Evolutionary conservation across 768 basidiomycete genomes (phyloP).

Genomic region (Macrolepiota fuliginosa): DNA sequence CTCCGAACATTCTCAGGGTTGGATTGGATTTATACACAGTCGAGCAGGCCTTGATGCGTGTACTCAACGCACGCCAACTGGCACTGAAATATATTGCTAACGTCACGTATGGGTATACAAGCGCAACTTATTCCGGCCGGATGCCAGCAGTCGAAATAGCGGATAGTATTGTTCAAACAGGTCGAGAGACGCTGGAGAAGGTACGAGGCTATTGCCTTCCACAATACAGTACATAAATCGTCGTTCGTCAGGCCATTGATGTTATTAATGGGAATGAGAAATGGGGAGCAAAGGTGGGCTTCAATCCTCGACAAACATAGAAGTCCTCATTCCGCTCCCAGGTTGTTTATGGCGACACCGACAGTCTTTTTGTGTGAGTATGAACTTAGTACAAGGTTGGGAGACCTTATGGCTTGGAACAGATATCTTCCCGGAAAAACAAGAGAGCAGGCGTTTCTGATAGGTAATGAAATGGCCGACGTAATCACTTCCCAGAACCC

Average conservation of each 20-base stretch:
- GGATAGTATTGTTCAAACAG: slow-evolving; percentile 96
- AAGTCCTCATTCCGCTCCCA: slow-evolving; percentile 17
- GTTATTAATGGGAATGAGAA: slow-evolving; percentile 71
- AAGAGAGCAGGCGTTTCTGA: slow-evolving; percentile 89
- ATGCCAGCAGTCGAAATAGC: slow-evolving; percentile 99
- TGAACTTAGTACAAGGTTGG: not conserved
- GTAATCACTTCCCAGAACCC: slow-evolving; percentile 85
- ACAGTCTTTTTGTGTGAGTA: slow-evolving; percentile 82
- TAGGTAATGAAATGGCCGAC: slow-evolving; percentile 92
- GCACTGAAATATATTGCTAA: slow-evolving; percentile 93
- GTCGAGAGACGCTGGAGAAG: slow-evolving; percentile 93
- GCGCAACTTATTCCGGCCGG: slow-evolving; percentile 90
- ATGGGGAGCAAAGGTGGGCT: slow-evolving; percentile 74
- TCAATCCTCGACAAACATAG: not conserved
- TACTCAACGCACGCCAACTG: slow-evolving; percentile 89
- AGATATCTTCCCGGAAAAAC: slow-evolving; percentile 84
- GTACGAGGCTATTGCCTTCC: slow-evolving; percentile 32
- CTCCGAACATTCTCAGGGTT: slow-evolving; percentile 7
- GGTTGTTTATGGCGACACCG: slow-evolving; percentile 98
- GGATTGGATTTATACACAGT: not conserved
- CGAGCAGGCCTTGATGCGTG: slow-evolving; percentile 61
- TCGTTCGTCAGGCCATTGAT: slow-evolving; percentile 66
- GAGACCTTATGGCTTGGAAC: not conserved
- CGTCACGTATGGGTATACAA: slow-evolving; percentile 94
- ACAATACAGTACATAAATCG: not conserved